Percentiles rank a stretch among this genome's conserved stretches.
Evolutionary conservation across 768 basidiomycete genomes (phyloP).

Genomic region (Leccinum obscurum): DNA sequence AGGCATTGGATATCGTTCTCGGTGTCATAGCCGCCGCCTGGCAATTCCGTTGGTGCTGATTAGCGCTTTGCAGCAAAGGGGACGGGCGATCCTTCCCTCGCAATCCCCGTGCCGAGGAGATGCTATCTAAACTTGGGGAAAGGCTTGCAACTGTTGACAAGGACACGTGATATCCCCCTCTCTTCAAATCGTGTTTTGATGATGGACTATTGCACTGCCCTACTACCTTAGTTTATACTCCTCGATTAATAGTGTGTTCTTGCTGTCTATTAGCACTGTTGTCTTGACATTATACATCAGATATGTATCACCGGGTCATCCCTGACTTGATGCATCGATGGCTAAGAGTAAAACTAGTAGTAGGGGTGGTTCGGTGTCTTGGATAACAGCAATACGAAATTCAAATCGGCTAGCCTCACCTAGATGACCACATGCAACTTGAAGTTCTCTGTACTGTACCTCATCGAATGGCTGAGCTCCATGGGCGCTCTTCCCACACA

Average conservation of each 20-base stretch:
- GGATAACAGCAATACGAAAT: not conserved
- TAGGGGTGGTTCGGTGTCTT: not conserved
- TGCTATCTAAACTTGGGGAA: conserved; percentile 63
- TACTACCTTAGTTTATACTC: conserved; percentile 3
- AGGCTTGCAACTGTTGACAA: conserved; percentile 61
- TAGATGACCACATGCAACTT: not conserved
- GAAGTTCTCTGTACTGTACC: too few relatives aligned
- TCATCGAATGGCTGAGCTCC: too few relatives aligned
- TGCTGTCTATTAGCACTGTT: conserved; percentile 4
- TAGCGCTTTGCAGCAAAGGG: conserved; percentile 45
- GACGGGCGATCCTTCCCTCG: conserved; percentile 69
- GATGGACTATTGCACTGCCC: not conserved
- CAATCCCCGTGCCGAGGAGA: conserved; percentile 65
- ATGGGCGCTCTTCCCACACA: too few relatives aligned
- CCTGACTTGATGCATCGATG: not conserved
- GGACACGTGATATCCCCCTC: conserved; percentile 33
- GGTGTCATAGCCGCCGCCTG: not conserved
- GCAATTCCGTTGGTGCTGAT: conserved; percentile 1
- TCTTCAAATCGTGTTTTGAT: not conserved
- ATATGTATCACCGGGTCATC: not conserved
- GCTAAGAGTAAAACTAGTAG: not conserved
- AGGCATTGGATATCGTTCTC: not conserved
- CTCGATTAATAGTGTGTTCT: conserved; percentile 6
- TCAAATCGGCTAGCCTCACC: not conserved
- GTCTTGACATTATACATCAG: conserved; percentile 6